Base-by-base conservation (phyloP, 2,329 filamentous ascomycete species). In the Botrytis porri region DNA sequence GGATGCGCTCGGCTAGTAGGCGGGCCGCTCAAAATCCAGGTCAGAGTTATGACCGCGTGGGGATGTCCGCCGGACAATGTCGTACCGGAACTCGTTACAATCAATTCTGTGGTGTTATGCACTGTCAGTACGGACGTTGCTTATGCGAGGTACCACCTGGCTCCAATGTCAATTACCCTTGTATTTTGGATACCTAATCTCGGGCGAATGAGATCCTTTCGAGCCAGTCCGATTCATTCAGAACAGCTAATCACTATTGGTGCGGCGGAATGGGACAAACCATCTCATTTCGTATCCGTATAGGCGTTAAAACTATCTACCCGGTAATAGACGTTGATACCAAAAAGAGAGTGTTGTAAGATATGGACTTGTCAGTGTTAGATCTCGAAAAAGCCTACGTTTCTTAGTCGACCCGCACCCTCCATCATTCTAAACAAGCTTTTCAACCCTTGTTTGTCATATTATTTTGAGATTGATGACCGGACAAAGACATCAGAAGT, bases 21-120 rank as follows among this genome's bases (percentile, higher is more conserved):
- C 70, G 70, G 54, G 51, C 39, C 66, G 51, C 54, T 72, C 70
- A 61, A 43, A 43, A 6, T 66, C 39, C 20, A 72, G 29, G 18
- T 22, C 22, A 22, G 32, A 41, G 25, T 48, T 29, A 61, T 65
- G 51, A 22, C 43, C 54, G 63, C 70, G 70, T 72, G 70, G 70
- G 70, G 70, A 72, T 72, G 70, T 72, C 70, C 70, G 70, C 65
- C 70, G 70, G 70, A 72, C 70, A 72, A 69, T 69, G 70, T 72
- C 54, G 41, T 41, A 72, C 70, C 70, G 70, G 70, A 72, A 54
- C 63, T 72, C 37, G 65, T 45, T 72, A 72, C 62, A 69, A 59
- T 57, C 63, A 62, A 45, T 69, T 43, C 54, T 72, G 63, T 57
- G 54, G 70, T 72, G 65, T 45, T 57, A 67, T 72, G 51, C 60